phyloP scores from a whole-genome alignment of 1,284 basidiomycete species.

The Puccinia coronata region DNA sequence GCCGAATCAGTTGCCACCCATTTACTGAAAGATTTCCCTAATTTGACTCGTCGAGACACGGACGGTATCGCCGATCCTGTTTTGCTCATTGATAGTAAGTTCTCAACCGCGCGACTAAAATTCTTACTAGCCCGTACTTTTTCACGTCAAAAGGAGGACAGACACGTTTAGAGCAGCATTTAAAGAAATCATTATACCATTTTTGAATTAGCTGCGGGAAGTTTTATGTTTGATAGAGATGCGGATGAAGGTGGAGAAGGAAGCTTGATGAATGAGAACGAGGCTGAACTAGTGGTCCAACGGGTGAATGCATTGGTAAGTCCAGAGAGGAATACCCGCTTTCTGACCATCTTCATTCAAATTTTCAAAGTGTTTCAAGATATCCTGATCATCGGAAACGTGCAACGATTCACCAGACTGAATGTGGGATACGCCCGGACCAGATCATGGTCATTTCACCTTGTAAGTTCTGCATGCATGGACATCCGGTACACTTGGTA shows the following conservation, averaged over 20 bases:
- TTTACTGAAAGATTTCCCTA: conserved; percentile 72
- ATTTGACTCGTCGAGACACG: conserved; percentile 63
- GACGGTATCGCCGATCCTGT: conserved; percentile 75
- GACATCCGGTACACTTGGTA: background rate
- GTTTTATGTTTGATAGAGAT: conserved; percentile 79
- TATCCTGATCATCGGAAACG: no score
- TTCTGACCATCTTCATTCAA: conserved; percentile 36
- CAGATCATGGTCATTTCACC: conserved; percentile 83
- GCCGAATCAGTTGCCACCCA: conserved; percentile 71
- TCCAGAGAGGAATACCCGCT: conserved; percentile 18
- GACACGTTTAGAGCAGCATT: no score
- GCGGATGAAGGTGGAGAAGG: conserved; percentile 68
- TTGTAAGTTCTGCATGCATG: conserved; percentile 65
- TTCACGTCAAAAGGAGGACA: no score
- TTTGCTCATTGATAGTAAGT: conserved; percentile 79
- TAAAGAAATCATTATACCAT: no score
- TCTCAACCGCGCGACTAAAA: no score
- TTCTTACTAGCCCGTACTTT: conserved; percentile 24
- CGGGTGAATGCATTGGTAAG: conserved; percentile 79
- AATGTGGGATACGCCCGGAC: conserved; percentile 68
- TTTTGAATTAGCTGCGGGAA: conserved; percentile 67
- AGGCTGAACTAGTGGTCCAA: conserved; percentile 76
- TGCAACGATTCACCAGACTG: conserved; percentile 62
- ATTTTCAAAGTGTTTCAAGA: background rate
- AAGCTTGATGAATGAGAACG: conserved; percentile 88